A percentile compares a stretch with the other conserved stretches of the same genome.
Conservation (phyloP, 305 asterid species). For the Fraxinus xanthoxyloides region DNA sequence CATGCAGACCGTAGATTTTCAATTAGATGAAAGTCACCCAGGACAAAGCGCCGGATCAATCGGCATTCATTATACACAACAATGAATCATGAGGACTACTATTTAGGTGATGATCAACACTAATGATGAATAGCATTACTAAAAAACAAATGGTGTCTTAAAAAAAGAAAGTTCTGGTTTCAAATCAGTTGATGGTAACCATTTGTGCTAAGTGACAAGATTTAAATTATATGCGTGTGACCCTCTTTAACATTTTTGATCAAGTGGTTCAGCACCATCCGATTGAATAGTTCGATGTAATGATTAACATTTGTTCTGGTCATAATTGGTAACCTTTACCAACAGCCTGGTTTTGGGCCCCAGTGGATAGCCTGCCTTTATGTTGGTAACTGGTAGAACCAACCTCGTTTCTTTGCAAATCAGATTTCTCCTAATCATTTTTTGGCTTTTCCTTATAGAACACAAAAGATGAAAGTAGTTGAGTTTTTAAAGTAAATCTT, state of each 20-base stretch:
- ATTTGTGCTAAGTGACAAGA: background rate
- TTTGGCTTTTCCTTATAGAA: background rate
- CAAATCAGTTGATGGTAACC: background rate
- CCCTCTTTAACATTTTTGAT: background rate
- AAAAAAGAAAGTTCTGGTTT: background rate
- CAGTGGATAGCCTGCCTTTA: conserved; percentile 25
- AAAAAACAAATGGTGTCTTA: background rate
- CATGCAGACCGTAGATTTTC: no score
- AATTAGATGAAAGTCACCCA: no score
- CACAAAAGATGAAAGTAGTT: background rate
- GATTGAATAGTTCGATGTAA: background rate
- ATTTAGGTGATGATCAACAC: background rate
- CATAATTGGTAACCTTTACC: background rate
- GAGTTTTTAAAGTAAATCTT: conserved; percentile 2
- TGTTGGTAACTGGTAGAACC: conserved; percentile 20
- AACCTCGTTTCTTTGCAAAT: conserved; percentile 16
- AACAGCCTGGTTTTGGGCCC: conserved; percentile 11
- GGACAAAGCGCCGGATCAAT: no score
- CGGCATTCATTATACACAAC: background rate
- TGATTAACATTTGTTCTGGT: background rate
- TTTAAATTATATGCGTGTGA: background rate
- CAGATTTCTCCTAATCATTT: conserved; percentile 8
- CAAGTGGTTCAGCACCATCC: background rate
- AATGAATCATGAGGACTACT: background rate
- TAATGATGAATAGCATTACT: background rate